phyloP scores from a whole-genome alignment of 2,329 filamentous ascomycete genomes.

The Fusarium concolor region DNA sequence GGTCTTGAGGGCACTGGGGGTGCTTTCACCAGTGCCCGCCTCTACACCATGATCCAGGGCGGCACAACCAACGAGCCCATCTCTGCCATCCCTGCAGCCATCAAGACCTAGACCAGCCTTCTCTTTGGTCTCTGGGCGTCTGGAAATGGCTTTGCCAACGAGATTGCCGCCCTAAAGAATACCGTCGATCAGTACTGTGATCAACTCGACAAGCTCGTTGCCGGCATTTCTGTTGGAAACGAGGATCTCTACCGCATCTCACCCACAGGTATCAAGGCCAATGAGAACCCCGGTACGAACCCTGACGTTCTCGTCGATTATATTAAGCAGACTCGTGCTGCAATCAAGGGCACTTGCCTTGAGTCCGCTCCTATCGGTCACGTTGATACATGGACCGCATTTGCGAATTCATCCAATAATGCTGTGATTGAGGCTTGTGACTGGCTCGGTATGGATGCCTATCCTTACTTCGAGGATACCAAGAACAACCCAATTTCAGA shows the following conservation, averaged over 20 bases:
- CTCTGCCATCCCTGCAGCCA: conserved; percentile 83
- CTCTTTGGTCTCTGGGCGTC: conserved; percentile 89
- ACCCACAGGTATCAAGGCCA: conserved; percentile 72
- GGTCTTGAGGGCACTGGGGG: conserved; percentile 71
- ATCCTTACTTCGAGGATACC: conserved; percentile 84
- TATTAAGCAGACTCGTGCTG: conserved; percentile 74
- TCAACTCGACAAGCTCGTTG: conserved; percentile 73
- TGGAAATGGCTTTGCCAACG: conserved; percentile 76
- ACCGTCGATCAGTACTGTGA: conserved; percentile 77
- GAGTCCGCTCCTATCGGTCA: conserved; percentile 75
- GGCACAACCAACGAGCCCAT: conserved; percentile 74
- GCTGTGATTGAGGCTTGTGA: conserved; percentile 77
- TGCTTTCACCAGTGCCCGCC: conserved; percentile 73
- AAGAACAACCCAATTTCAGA: conserved; percentile 73
- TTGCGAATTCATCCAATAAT: conserved; percentile 77
- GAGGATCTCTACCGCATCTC: conserved; percentile 89
- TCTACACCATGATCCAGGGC: conserved; percentile 81
- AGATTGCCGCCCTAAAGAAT: conserved; percentile 76
- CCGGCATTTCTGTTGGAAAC: conserved; percentile 85
- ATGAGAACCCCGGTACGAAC: conserved; percentile 70
- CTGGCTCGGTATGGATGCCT: conserved; percentile 86
- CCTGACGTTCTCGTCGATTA: conserved; percentile 74
- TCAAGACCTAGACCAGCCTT: conserved; percentile 80
- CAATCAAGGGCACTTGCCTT: conserved; percentile 72
- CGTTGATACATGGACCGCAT: conserved; percentile 90